Conservation (phyloP, 2,329 filamentous ascomycete species). For the Cylindrodendrum hubeiense region DNA sequence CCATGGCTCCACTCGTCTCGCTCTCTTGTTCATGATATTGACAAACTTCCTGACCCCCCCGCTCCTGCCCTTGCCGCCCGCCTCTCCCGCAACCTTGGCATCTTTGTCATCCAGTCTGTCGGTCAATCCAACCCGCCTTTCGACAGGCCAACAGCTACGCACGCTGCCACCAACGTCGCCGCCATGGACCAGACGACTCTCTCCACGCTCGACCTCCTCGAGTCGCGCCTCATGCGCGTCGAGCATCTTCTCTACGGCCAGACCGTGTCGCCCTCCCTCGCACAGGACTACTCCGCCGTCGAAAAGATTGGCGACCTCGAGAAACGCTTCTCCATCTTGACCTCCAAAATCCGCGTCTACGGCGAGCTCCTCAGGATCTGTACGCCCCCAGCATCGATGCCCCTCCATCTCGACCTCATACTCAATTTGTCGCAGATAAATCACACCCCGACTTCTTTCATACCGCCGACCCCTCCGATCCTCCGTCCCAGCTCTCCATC, state of each 20-base stretch:
- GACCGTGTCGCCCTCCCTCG: conserved; percentile 45
- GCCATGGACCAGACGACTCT: conserved; percentile 65
- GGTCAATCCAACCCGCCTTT: too few species aligned
- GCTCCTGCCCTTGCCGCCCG: conserved; percentile 39
- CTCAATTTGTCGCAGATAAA: conserved; percentile 56
- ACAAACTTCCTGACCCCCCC: conserved; percentile 42
- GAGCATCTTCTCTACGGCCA: conserved; percentile 70
- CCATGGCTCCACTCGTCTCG: conserved; percentile 36
- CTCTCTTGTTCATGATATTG: conserved; percentile 20
- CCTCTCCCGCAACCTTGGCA: conserved; percentile 26
- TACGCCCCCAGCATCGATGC: conserved; percentile 49
- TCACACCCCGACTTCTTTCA: conserved; percentile 68
- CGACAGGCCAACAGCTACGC: too few species aligned
- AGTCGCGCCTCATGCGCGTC: conserved; percentile 69
- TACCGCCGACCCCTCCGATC: conserved; percentile 56
- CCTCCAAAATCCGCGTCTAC: conserved; percentile 67
- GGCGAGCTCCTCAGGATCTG: conserved; percentile 71
- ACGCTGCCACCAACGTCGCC: conserved; percentile 47
- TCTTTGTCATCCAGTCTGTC: conserved; percentile 27
- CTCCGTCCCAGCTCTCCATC: conserved; percentile 64
- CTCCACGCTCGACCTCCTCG: conserved; percentile 67
- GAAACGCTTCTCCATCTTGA: conserved; percentile 62
- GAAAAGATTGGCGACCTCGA: conserved; percentile 65
- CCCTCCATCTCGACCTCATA: neutral
- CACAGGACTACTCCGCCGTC: conserved; percentile 55